A percentile compares a stretch with the other conserved stretches of the same genome.
Evolutionary conservation across 2,329 filamentous ascomycete species (phyloP).

Genomic region (Arthroderma sp.): DNA sequence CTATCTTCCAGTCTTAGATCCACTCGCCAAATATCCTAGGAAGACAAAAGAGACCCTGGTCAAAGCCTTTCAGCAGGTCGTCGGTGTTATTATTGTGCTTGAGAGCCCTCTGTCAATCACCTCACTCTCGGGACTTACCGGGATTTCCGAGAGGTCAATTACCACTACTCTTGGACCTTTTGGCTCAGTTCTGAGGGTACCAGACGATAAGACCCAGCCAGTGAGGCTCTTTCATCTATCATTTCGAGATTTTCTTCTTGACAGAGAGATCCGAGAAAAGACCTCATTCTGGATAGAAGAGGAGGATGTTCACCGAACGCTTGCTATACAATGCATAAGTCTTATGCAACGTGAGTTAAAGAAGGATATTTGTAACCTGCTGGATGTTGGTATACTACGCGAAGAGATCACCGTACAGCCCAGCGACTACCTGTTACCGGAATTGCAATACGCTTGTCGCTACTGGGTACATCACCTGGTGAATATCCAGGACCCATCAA

Average conservation of each 20-base stretch:
- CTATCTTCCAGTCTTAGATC: conserved; percentile 13
- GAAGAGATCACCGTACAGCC: not conserved
- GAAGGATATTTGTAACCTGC: conserved; percentile 10
- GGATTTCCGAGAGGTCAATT: no score
- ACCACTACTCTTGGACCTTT: conserved; percentile 5
- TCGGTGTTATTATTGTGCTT: conserved; percentile 15
- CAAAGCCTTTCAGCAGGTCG: conserved; percentile 9
- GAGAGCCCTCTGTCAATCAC: conserved; percentile 11
- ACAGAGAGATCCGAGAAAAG: conserved; percentile 2
- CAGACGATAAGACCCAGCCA: conserved; percentile 3
- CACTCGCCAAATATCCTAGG: no score
- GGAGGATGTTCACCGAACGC: conserved; percentile 18
- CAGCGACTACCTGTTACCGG: conserved; percentile 9
- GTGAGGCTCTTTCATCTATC: conserved; percentile 17
- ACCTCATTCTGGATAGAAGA: conserved; percentile 21
- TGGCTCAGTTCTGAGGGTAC: conserved; percentile 13
- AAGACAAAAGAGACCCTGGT: conserved; percentile 8
- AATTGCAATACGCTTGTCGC: conserved; percentile 17
- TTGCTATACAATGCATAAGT: conserved; percentile 21
- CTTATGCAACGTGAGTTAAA: conserved; percentile 5
- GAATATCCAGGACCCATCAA: not conserved
- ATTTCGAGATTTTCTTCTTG: conserved; percentile 22
- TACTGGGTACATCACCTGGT: conserved; percentile 18
- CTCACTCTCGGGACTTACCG: no score
- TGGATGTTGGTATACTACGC: not conserved